Evolutionary conservation across 192 early-diverging fungal genomes (phyloP).

Genomic region (Phlyctochytrium bullatum): DNA sequence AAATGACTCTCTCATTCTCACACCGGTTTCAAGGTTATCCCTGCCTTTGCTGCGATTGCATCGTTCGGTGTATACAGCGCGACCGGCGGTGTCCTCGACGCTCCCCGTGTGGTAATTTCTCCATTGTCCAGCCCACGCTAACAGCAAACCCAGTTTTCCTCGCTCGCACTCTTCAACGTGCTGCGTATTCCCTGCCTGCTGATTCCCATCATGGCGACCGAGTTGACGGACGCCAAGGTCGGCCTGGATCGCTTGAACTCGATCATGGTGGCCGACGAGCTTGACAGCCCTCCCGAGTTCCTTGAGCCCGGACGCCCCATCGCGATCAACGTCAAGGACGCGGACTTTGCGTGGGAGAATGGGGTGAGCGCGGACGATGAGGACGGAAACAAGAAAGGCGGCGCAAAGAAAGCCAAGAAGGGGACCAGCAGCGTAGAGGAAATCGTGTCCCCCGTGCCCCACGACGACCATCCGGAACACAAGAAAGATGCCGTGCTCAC

Average conservation of each 20-base stretch:
- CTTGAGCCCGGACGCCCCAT: not conserved
- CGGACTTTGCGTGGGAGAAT: conserved; percentile 8
- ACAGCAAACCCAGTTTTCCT: conserved; percentile 3
- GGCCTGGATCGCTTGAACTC: conserved; percentile 17
- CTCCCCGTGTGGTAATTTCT: conserved; percentile 12
- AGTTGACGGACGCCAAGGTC: conserved; percentile 25
- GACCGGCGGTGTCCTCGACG: not conserved
- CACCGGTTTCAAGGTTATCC: conserved; percentile 21
- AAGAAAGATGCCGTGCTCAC: conserved; percentile 32
- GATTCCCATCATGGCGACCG: conserved; percentile 9
- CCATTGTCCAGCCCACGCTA: conserved; percentile 6
- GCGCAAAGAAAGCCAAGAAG: conserved; percentile 23
- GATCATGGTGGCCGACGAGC: conserved; percentile 19
- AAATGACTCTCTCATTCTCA: not conserved
- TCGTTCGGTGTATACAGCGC: conserved; percentile 34
- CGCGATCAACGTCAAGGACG: conserved; percentile 19
- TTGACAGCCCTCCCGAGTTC: conserved; percentile 1
- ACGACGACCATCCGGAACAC: conserved; percentile 33
- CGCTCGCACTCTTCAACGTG: conserved; percentile 26
- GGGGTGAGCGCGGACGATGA: not conserved
- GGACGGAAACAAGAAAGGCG: not conserved
- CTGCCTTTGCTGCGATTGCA: conserved; percentile 37
- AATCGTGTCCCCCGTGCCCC: too few relatives aligned
- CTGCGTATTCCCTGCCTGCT: conserved; percentile 21
- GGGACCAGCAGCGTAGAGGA: not conserved